A percentile compares a stretch with the other conserved stretches of the same genome.
phyloP scores from a whole-genome alignment of 805 yeast genomes.

The Starmerella vitae region DNA sequence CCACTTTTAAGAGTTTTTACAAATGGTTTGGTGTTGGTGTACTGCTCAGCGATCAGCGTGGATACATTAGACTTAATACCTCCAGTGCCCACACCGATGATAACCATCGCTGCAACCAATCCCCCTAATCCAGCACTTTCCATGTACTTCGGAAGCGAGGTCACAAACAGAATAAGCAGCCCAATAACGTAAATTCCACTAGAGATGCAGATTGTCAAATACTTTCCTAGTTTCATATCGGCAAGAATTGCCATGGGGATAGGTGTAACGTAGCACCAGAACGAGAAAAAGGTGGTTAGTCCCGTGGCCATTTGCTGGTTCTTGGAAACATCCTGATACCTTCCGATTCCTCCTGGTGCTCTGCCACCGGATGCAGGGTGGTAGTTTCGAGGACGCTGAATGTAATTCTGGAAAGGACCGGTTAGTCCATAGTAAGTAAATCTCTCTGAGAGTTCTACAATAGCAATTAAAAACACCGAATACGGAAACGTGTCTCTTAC shows the following conservation, averaged over 20 bases:
- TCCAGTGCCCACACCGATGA: constrained; percentile 68
- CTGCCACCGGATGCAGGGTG: constrained; percentile 27
- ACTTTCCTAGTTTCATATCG: constrained; percentile 63
- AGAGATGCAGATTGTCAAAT: constrained; percentile 50
- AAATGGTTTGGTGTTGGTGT: constrained; percentile 45
- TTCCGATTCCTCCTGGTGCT: constrained; percentile 42
- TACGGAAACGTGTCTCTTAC: constrained; percentile 40
- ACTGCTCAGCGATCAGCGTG: constrained; percentile 63
- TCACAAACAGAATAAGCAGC: constrained; percentile 48
- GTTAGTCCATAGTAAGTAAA: constrained; percentile 68
- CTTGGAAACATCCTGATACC: constrained; percentile 20
- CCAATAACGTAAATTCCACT: constrained; percentile 48
- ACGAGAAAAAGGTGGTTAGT: constrained; percentile 59
- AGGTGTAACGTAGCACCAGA: constrained; percentile 74
- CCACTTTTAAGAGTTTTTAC: constrained; percentile 48
- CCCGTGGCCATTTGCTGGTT: constrained; percentile 57
- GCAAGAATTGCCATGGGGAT: constrained; percentile 62
- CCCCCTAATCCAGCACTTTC: constrained; percentile 47
- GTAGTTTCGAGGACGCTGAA: constrained; percentile 37
- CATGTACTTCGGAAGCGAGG: constrained; percentile 51
- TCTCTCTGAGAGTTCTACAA: constrained; percentile 70
- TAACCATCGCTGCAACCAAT: constrained; percentile 39
- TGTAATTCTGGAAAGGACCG: constrained; percentile 66
- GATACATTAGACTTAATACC: constrained; percentile 68
- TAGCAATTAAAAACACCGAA: constrained; percentile 48